phyloP scores from a whole-genome alignment of 768 basidiomycete species.

The Rhizopogon rudus region DNA sequence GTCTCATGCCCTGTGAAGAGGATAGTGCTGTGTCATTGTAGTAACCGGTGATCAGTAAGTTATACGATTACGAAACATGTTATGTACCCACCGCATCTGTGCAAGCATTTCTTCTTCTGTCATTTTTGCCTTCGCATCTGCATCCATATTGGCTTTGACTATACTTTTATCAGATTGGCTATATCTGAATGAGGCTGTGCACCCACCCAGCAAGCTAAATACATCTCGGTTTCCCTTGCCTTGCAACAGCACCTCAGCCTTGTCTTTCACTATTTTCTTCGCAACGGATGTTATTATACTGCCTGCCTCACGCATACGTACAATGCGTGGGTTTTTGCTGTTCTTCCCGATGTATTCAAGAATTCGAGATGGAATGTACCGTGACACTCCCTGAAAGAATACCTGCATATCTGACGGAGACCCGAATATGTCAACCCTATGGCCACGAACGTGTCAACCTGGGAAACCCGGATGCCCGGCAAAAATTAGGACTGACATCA shows the following conservation, averaged over 20 bases:
- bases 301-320: constrained; percentile 1
- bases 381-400: constrained; percentile 26
- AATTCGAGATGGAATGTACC: constrained; percentile 24
- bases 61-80: not conserved
- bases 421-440: constrained; percentile 6
- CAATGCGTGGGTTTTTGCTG: constrained; percentile 13
- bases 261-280: constrained; percentile 8
- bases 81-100: constrained; percentile 15
- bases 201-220: constrained; percentile 34
- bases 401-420: constrained; percentile 13
- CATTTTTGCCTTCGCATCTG: constrained; percentile 19
- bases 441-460: not conserved
- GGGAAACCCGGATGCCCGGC: not conserved
- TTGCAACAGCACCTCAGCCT: constrained; percentile 6
- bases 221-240: constrained; percentile 5
- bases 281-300: not conserved
- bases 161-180: not conserved
- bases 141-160: constrained; percentile 27
- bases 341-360: constrained; percentile 32
- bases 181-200: not conserved
- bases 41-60: not conserved
- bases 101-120: constrained; percentile 8
- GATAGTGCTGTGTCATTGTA: constrained; percentile 30
- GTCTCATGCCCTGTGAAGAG: constrained; percentile 56
- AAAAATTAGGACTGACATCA: not conserved